A percentile compares a stretch with the other conserved stretches of the same genome.
Evolutionary conservation across 768 basidiomycete genomes (phyloP).

Genomic region (Podaxis sp.): DNA sequence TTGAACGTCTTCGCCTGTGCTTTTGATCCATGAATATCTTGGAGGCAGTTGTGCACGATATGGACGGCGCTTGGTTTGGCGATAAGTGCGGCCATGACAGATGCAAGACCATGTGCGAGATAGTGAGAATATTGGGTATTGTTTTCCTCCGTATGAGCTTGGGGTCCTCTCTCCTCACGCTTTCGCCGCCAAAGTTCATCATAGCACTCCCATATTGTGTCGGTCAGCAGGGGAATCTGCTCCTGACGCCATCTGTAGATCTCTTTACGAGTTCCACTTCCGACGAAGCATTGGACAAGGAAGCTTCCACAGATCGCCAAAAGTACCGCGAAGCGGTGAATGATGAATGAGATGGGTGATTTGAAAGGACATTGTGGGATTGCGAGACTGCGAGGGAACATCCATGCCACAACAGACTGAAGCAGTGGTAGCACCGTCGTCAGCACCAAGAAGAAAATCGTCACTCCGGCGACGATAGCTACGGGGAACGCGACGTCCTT

Average conservation of each 20-base stretch:
- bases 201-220: constrained; percentile 7
- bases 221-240: constrained; percentile 2
- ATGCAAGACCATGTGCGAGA: background rate
- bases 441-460: constrained; percentile 20
- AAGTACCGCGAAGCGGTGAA: constrained; percentile 17
- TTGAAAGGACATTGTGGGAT: constrained; percentile 27
- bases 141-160: background rate
- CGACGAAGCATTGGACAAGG: background rate
- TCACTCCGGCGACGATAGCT: constrained; percentile 22
- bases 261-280: background rate
- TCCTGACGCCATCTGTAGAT: background rate
- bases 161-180: background rate
- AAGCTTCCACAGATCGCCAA: background rate
- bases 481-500: constrained; percentile 21
- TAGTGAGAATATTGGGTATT: constrained; percentile 4
- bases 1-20: constrained; percentile 8
- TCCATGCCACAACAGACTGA: constrained; percentile 17
- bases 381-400: background rate
- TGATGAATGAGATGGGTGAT: constrained; percentile 28
- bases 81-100: constrained; percentile 7
- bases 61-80: constrained; percentile 9
- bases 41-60: constrained; percentile 10
- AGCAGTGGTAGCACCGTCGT: constrained; percentile 27
- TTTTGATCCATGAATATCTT: constrained; percentile 6
- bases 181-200: constrained; percentile 8